Base-by-base conservation (phyloP, 176 grass and related monocot species). In the Musa schizocarpa region DNA sequence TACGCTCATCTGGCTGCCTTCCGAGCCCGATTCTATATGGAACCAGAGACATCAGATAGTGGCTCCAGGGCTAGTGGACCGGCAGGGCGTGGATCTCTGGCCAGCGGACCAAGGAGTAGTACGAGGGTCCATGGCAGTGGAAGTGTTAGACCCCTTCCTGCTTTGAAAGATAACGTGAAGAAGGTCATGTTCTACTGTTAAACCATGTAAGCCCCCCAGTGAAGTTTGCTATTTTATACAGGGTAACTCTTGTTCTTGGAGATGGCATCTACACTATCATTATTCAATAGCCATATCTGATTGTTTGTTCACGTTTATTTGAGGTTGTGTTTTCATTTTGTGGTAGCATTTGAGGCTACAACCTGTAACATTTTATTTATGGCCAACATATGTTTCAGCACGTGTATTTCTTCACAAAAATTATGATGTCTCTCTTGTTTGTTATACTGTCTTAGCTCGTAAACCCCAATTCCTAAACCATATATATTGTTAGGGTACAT, bases 101-200 rank as follows among this genome's bases (percentile, higher is more conserved):
- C 63, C 0, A 8, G 13, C 0, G 22, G 63, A 3, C 9, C 21
- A 24, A 22, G 9, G 22, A 25, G 65, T 2, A 68, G 25, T 5
- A 16, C 2, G 12, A 54, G 72, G 8, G 72, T 8, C 2, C 1
- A 9, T 0, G 25, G 43, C 7, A 10, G 13, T n/a, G 43, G 9
- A n/a, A 13, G 6, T 8, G 52, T 74, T 9, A 9, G 50, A 3
- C 13, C 13, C 1, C 12, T 34, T 14, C 72, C 72, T 0, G 9
- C 13, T 5, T 3, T 74, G 1, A 74, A 74, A 26, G 72, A 56
- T 26, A 54, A 34, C 22, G 51, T 74, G 0, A 74, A 74, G 53
- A n/a, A 34, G 9, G 72, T 74, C 0, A 74, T 74, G 72, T 74
- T 74, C 14, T 56, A 74, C 14, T 74, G 72, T 23, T 74, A 20